Evolutionary conservation across 106 monocot species (phyloP).

Genomic region (Xerophyta viscosa): DNA sequence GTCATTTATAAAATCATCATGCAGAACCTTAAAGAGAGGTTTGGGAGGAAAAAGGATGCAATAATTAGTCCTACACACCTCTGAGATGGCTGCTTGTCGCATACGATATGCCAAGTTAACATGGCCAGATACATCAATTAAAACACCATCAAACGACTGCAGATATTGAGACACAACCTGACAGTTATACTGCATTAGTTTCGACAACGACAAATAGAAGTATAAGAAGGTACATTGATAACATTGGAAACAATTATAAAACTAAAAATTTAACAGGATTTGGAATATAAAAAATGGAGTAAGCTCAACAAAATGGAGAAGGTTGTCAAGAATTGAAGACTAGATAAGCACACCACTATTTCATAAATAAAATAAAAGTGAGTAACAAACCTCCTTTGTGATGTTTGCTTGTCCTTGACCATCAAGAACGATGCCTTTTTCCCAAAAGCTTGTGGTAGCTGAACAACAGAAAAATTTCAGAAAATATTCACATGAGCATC

Average conservation of each 20-base stretch:
- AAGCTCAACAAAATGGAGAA: too few relatives aligned
- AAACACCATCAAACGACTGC: slow-evolving; percentile 43
- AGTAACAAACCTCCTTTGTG: slow-evolving; percentile 39
- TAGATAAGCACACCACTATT: too few relatives aligned
- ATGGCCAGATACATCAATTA: slow-evolving; percentile 68
- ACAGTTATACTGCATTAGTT: neutral
- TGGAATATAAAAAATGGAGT: too few relatives aligned
- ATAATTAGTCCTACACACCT: slow-evolving; percentile 29
- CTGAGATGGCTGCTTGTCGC: slow-evolving; percentile 50
- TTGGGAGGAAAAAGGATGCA: too few relatives aligned
- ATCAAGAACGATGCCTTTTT: slow-evolving; percentile 38
- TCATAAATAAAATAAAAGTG: neutral
- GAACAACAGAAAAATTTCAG: slow-evolving; percentile 3
- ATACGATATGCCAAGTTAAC: slow-evolving; percentile 64
- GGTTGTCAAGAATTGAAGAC: too few relatives aligned
- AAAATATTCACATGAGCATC: too few relatives aligned
- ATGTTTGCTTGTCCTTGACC: slow-evolving; percentile 16
- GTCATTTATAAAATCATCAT: too few relatives aligned
- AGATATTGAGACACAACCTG: slow-evolving; percentile 47
- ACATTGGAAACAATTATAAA: too few relatives aligned
- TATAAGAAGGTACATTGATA: too few relatives aligned
- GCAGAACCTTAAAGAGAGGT: too few relatives aligned
- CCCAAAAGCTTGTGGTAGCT: slow-evolving; percentile 49
- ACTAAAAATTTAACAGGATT: neutral
- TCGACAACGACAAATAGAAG: too few relatives aligned